Evolutionary conservation across 805 yeast genomes (phyloP).

Genomic region (Candida vaughaniae): DNA sequence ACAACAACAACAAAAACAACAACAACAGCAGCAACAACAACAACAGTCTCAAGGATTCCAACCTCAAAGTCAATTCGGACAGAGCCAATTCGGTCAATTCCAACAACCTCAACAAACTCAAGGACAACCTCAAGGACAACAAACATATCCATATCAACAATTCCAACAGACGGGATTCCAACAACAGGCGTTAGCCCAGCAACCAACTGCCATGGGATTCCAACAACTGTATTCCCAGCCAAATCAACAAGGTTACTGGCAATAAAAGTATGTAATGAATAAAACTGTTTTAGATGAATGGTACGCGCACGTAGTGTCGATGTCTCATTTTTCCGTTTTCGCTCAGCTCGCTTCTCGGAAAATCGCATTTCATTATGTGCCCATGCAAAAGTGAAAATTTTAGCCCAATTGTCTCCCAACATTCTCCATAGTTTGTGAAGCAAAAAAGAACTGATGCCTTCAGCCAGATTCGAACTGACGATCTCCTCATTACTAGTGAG

Average conservation of each 20-base stretch:
- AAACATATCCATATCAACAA: constrained; percentile 3
- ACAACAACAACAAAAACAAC: constrained; percentile 11
- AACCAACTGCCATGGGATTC: constrained; percentile 18
- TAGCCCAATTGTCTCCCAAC: no score
- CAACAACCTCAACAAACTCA: constrained; percentile 13
- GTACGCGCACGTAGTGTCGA: no score
- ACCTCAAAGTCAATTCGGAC: constrained; percentile 1
- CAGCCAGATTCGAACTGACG: constrained; percentile 24
- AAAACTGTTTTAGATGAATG: no score
- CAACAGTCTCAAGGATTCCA: constrained; percentile 7
- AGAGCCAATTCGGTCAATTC: constrained; percentile 7
- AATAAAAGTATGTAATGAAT: not conserved
- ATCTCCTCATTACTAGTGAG: constrained; percentile 27
- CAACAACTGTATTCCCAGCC: constrained; percentile 13
- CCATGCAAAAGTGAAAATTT: not conserved
- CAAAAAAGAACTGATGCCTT: constrained; percentile 16
- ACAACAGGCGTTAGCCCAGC: constrained; percentile 14
- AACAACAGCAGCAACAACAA: constrained; percentile 13
- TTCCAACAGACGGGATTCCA: constrained; percentile 10
- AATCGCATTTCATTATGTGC: no score
- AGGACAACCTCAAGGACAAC: constrained; percentile 13
- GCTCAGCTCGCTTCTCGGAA: not conserved
- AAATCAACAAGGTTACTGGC: not conserved
- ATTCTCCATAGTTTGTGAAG: no score
- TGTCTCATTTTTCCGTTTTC: no score